Base-by-base conservation (phyloP, 331 rosid genomes). In the Saraca asoca region DNA sequence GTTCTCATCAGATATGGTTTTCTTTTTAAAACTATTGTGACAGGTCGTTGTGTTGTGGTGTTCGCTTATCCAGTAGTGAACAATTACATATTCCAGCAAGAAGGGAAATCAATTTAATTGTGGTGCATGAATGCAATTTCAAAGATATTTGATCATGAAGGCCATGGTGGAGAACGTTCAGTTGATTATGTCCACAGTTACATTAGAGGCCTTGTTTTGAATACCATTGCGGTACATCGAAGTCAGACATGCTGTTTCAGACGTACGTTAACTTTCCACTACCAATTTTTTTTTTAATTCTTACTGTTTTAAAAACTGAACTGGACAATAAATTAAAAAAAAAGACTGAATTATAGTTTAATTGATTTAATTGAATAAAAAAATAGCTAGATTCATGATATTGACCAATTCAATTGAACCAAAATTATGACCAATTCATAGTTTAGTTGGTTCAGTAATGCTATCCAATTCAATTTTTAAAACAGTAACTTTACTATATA, bases 1-100 rank as follows among this genome's bases (percentile, higher is more conserved):
- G 18, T 20, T n/a, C n/a, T n/a, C n/a, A n/a, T n/a, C n/a, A 74
- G 79, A 75, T 75, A 39, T 44, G 79, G 79, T 18, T 65, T 74
- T 3, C 60, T 75, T 5, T 75, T 75, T 29, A 56, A 57, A 31
- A 75, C 79, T 13, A 61, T 74, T 17, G 6, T 75, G 19, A 2
- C 44, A 51, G 74, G 79, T 59, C 58, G 53, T 19, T 51, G 69
- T 34, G 46, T 75, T 10, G 66, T 75, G 6, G 73, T 75, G 6
- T 67, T 74, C 14, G 57, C 69, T 0, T 69, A 75, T 20, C 67
- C 74, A 1, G 74, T 59, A 50, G 45, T 75, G 69, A 75, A 75
- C 45, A 59, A 37, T 18, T 75, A 46, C 65, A 31, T 68, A 0
- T 14, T 55, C 9, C 4, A 34, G 6, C 79, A 67, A 75, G 79